Conservation (phyloP, 2,329 filamentous ascomycete species). For the Rachicladosporium sp. region DNA sequence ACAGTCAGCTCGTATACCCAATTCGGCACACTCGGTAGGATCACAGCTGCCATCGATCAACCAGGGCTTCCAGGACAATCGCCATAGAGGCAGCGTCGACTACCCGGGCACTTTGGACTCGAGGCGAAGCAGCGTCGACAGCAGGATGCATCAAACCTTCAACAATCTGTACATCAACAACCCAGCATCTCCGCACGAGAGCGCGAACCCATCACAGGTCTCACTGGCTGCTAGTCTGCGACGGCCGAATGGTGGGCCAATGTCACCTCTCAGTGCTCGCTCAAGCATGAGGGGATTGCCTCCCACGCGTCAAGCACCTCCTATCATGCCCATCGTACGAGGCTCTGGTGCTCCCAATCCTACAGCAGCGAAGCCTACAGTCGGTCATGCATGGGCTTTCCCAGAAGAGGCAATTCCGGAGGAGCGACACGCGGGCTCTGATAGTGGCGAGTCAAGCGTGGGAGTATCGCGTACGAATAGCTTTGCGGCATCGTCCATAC, state of each 20-base stretch:
- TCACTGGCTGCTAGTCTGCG: slow-evolving; percentile 62
- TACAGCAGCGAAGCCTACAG: slow-evolving; percentile 62
- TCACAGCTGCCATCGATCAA: slow-evolving; percentile 43
- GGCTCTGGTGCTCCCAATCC: slow-evolving; percentile 51
- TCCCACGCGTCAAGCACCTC: slow-evolving; percentile 54
- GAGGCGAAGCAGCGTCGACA: slow-evolving; percentile 67
- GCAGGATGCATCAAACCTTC: slow-evolving; percentile 61
- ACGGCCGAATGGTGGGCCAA: slow-evolving; percentile 32
- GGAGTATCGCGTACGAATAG: slow-evolving; percentile 61
- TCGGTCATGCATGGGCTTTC: slow-evolving; percentile 75
- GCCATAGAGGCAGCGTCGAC: slow-evolving; percentile 37
- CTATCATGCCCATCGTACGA: slow-evolving; percentile 58
- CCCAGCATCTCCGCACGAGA: slow-evolving; percentile 58
- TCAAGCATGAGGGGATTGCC: slow-evolving; percentile 23
- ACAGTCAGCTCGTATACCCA: slow-evolving; percentile 27
- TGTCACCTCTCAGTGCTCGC: slow-evolving; percentile 31
- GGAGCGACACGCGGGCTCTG: slow-evolving; percentile 32
- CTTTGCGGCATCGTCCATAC: slow-evolving; percentile 62
- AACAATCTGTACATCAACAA: slow-evolving; percentile 53
- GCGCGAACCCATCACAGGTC: slow-evolving; percentile 62
- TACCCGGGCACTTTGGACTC: slow-evolving; percentile 41
- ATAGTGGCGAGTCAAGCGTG: slow-evolving; percentile 36
- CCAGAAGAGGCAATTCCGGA: slow-evolving; percentile 56
- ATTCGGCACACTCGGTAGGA: slow-evolving; percentile 20
- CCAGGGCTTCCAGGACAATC: slow-evolving; percentile 33